Conservation (phyloP, 345 rosid species). For the Citrus trifoliata region DNA sequence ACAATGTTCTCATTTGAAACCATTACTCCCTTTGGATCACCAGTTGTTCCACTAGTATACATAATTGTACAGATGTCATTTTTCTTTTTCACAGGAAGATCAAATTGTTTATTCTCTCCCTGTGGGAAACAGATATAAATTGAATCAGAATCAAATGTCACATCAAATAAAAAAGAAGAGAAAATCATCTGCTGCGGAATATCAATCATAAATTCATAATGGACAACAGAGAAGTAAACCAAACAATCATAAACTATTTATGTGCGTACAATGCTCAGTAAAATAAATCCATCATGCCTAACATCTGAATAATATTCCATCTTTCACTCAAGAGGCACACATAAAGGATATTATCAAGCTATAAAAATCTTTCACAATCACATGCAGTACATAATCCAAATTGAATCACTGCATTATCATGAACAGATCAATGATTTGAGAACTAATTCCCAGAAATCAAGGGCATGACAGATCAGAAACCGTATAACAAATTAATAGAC, state of each 20-base stretch:
- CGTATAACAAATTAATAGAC: not conserved
- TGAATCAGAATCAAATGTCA: conserved; percentile 8
- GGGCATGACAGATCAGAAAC: not conserved
- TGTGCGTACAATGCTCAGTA: not conserved
- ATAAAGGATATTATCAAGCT: not conserved
- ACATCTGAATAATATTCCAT: not conserved
- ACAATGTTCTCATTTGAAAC: conserved; percentile 88
- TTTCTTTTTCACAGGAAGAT: conserved; percentile 76
- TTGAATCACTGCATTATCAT: not conserved
- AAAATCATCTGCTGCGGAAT: not conserved
- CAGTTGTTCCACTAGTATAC: conserved; percentile 99
- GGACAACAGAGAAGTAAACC: not conserved
- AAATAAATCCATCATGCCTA: not conserved
- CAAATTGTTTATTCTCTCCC: conserved; percentile 70
- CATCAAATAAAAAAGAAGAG: not conserved
- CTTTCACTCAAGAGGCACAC: not conserved
- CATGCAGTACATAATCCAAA: not conserved
- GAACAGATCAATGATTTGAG: not conserved
- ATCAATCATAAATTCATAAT: not conserved
- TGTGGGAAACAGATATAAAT: conserved; percentile 24
- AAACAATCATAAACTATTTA: not conserved
- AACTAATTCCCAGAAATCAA: conserved; percentile 5
- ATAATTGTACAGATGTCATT: conserved; percentile 87
- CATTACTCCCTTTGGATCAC: conserved; percentile 98
- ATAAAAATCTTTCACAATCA: not conserved